Base-by-base conservation (phyloP, 495 filamentous ascomycete species). In the Annulohypoxylon bovei region DNA sequence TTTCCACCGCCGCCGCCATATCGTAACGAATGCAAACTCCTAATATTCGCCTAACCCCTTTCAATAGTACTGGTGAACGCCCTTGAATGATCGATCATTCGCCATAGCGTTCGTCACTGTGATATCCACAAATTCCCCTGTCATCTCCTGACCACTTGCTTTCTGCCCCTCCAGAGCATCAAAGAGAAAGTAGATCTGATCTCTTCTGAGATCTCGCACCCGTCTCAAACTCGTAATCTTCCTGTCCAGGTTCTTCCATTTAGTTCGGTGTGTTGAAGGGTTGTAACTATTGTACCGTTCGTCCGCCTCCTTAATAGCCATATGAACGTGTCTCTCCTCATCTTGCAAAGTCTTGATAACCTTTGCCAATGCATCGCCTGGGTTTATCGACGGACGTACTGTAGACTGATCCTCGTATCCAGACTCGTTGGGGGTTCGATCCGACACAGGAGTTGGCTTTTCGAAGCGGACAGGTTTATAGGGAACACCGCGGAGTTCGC, bases 121-220 rank as follows among this genome's bases (percentile, higher is more conserved):
- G 32, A 90, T 81, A 61, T 94, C 91, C 55, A 93, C 83, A 64
- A 89, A 87, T 23, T 89, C 84, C 67, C 87, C 83, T 0, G 81
- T 88, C 83, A 94, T 90, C 56, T 89, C 81, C 62, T 87, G 85
- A 1, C 88, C 89, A 20, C 84, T 82, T 55, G 83, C 77, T 81
- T 91, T 92, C 74, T 91, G 89, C 7, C 91, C 93, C 76, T 97
- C 95, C 7, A 97, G 85, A 6, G 97, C 93, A 74, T 98, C 95
- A 65, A 96, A 93, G 6, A 98, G 83, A 6, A 88, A 85, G 76
- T 98, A 98, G 42, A 98, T 90, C 75, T 96, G 92, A 62, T 94
- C 92, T n/a, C 89, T 87, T 77, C 95, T 94, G 65, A 84, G 82
- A 75, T 95, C 92, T 42, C 94, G 88, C 57, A 87, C 85, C 53